These are phyloP conservation scores for Capsicum chinense DNA, from an alignment of 257 asterid species.

Conservation along the genomic window DNA sequence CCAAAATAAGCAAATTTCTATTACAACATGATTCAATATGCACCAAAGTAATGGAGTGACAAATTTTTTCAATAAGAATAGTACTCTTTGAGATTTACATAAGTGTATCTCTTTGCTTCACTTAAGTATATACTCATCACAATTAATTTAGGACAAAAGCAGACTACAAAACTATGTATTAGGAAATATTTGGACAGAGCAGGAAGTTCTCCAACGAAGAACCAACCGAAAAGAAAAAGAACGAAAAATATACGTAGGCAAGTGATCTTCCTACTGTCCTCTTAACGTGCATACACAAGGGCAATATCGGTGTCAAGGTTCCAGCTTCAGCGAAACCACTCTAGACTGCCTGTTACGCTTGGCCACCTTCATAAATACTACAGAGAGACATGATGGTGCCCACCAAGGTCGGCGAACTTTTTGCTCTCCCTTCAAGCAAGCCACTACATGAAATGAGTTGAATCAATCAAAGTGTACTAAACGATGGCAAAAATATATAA, in stretches of 20 bases:
- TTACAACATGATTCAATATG: not conserved
- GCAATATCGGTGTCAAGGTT: slow-evolving; percentile 64
- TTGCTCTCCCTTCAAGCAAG: slow-evolving; percentile 99
- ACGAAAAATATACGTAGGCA: not conserved
- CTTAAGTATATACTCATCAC: slow-evolving; percentile 17
- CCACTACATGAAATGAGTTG: slow-evolving; percentile 54
- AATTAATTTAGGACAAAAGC: slow-evolving; percentile 13
- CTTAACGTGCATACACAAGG: slow-evolving; percentile 28
- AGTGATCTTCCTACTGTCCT: slow-evolving; percentile 34
- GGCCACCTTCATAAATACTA: slow-evolving; percentile 67
- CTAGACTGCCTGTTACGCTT: slow-evolving; percentile 90
- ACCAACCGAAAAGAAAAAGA: slow-evolving; percentile 35
- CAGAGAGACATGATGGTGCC: slow-evolving; percentile 86
- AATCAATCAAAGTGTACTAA: not conserved
- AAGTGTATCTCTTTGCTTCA: slow-evolving; percentile 27
- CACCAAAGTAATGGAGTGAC: not conserved
- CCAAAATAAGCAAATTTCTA: not conserved
- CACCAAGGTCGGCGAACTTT: slow-evolving; percentile 94
- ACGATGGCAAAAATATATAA: not conserved
- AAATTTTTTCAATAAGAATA: not conserved
- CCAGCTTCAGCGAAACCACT: slow-evolving; percentile 95
- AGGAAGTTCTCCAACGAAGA: slow-evolving; percentile 50
- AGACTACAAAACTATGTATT: slow-evolving; percentile 34
- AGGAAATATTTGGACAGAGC: slow-evolving; percentile 37
- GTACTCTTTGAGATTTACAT: slow-evolving; percentile 11